phyloP scores from a whole-genome alignment of 768 basidiomycete species.

The Boletus coccyginus region DNA sequence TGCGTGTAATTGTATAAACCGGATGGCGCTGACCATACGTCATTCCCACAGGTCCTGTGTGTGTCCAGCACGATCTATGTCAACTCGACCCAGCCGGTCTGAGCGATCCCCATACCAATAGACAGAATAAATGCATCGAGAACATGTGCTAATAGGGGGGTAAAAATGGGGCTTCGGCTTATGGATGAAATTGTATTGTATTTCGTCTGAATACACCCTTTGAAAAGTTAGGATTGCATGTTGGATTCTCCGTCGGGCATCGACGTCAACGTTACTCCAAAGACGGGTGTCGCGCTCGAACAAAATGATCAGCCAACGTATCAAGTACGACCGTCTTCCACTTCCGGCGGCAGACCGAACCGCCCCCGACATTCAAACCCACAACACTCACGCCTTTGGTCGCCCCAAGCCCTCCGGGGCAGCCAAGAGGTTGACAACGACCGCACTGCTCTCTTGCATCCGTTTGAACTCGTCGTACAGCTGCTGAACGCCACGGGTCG shows the following conservation, averaged over 20 bases:
- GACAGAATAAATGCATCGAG: background rate
- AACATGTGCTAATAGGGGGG: background rate
- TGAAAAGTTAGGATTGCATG: too few species aligned
- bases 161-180: background rate
- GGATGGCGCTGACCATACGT: background rate
- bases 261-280: background rate
- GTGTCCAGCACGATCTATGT: slow-evolving; percentile 24
- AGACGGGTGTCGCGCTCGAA: background rate
- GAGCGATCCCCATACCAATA: background rate
- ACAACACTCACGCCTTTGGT: slow-evolving; percentile 6
- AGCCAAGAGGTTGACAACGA: slow-evolving; percentile 45
- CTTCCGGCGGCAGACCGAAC: too few species aligned
- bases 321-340: too few species aligned
- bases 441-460: slow-evolving; percentile 54
- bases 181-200: background rate
- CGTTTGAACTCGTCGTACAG: slow-evolving; percentile 51
- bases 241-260: too few species aligned
- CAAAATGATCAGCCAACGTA: background rate
- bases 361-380: too few species aligned
- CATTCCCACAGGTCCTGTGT: slow-evolving; percentile 24
- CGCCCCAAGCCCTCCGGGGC: slow-evolving; percentile 25
- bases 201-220: background rate
- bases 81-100: slow-evolving; percentile 12
- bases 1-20: background rate
- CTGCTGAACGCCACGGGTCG: slow-evolving; percentile 40